These are phyloP conservation scores for Phaeotremella skinneri DNA, from an alignment of 768 basidiomycete genomes.

Conservation along the genomic window DNA sequence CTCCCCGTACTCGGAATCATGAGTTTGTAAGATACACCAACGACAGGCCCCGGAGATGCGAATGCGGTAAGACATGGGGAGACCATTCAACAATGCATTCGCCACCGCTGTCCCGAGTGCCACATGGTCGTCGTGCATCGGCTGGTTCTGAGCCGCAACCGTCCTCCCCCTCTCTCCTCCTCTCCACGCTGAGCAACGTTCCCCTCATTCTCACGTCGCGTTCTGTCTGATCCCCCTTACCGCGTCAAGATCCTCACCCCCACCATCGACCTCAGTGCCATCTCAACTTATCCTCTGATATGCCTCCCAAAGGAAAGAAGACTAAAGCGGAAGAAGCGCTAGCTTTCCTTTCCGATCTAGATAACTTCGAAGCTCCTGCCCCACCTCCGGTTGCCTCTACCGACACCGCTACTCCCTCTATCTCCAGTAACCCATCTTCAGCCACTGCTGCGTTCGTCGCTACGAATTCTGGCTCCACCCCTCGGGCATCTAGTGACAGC, in stretches of 20 bases:
- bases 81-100: too few species aligned
- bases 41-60: too few species aligned
- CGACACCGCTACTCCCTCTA: constrained; percentile 10
- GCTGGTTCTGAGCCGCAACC: too few species aligned
- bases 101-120: too few species aligned
- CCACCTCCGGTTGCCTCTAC: constrained; percentile 12
- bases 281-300: too few species aligned
- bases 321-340: constrained; percentile 67
- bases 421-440: background rate
- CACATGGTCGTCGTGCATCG: too few species aligned
- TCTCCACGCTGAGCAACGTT: too few species aligned
- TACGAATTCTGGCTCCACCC: constrained; percentile 12
- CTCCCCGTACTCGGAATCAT: too few species aligned
- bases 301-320: constrained; percentile 48
- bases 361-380: constrained; percentile 60
- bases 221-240: too few species aligned
- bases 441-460: background rate
- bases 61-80: too few species aligned
- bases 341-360: constrained; percentile 89
- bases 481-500: constrained; percentile 33
- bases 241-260: background rate
- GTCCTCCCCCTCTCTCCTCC: too few species aligned
- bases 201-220: background rate
- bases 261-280: background rate
- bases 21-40: too few species aligned